Evolutionary conservation across 1,139 yeast species (phyloP), one percentile per base, ranked within the genome.

Genomic region (Yamadazyma friedrichii): DNA sequence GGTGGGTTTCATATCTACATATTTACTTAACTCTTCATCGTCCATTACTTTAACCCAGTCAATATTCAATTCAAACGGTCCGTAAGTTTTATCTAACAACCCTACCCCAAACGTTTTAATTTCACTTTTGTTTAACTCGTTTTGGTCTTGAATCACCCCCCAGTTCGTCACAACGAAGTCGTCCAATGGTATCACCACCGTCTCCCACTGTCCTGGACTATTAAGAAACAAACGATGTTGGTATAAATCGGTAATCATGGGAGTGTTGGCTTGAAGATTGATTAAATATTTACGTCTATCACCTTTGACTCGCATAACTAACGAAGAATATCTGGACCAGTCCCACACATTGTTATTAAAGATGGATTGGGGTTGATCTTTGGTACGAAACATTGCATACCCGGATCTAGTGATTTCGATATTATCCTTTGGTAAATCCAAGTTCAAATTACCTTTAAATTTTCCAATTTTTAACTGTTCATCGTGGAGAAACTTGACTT

Each of bases 351-450:
- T 65, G 9, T 74, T 72, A 31, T 62, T 67, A 44, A 60, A 64
- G 78, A 72, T 75, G 51, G 65, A 70, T 56, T 64, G 78, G 58
- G 56, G 68, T 50, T 76, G 80, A 54, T 85, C 88, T 49, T 69
- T 74, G 1, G 95, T 86, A 47, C 95, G 74, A 63, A 86, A 85
- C 95, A 88, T 87, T 37, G 95, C 89, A 64, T 88, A 88, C 1
- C 96, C 96, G 4, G 88, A 77, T 38, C 85, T 70, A 13, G 82
- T 75, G 31, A 85, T 76, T 39, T 80, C 84, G 0, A 89, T 88
- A 36, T 78, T 72, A 48, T 80, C 78, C 46, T 78, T 76, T 13
- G 95, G 95, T 39, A 87, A 74, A 52, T 85, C 89, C 50, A 84
- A 74, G 58, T 82, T 85, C 50, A 87, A 67, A 45, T 77, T 76